Base-by-base conservation (phyloP, 2,329 filamentous ascomycete genomes). In the Apiospora rasikravindrae region DNA sequence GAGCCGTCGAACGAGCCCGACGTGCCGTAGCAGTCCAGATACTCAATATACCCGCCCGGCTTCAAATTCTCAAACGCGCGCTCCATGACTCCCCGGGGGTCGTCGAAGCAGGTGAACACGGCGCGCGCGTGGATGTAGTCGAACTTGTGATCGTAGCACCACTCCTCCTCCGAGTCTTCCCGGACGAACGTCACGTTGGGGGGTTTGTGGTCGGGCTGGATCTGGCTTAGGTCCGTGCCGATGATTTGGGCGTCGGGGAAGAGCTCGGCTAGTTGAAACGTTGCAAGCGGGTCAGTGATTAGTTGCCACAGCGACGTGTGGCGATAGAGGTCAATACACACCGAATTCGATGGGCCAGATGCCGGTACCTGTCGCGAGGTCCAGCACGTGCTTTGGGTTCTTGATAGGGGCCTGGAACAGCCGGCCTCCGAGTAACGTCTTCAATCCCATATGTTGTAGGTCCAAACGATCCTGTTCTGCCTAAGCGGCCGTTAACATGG, bases 1-100 rank as follows among this genome's bases (percentile, higher is more conserved):
- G 57, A 74, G 13, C 75, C 76, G 22, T 71, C 33, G 8, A 76
- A 69, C 19, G 70, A 73, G 67, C 71, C 72, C 0, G 33, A n/a
- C 0, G 0, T 10, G 10, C 33, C 33, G 33, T 6, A 14, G 4
- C 8, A 37, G 26, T 72, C 71, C 26, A 70, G 47, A 49, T 75
- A 74, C 72, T 77, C 76, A 37, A 74, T 33, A 67, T 71, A 76
- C 44, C 76, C 76, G n/a, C 76, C 76, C 2, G 76, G 76, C 22
- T 73, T 71, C 7, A 77, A 71, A 70, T 77, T 73, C 13, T 73
- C 73, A 67, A 70, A 73, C 57, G 61, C 66, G 5, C 42, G 69
- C 19, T 64, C 42, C 72, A 77, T 71, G 57, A 77, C 69, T 22
- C 61, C 64, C 1, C 69, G 73, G 53, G 72, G 72, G 69, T 76